Percentiles rank a stretch among this genome's conserved stretches.
These are phyloP conservation scores for Amanita fuliginea DNA, from an alignment of 768 basidiomycete species.

Conservation along the genomic window DNA sequence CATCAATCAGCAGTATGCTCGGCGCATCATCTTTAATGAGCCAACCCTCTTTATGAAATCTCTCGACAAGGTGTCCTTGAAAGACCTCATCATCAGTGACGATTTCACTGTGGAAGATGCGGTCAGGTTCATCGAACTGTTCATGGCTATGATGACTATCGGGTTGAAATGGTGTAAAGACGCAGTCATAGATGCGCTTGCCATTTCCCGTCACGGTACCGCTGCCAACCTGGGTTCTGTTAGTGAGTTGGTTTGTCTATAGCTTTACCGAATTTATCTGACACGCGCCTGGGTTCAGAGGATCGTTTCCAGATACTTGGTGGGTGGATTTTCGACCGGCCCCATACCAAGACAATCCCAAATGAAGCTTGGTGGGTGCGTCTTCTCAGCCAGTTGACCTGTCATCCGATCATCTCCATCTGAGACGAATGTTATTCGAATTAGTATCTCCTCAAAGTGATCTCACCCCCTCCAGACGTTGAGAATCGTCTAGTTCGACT, in stretches of 20 bases:
- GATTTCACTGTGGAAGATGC: constrained; percentile 17
- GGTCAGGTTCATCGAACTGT: constrained; percentile 2
- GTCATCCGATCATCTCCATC: background rate
- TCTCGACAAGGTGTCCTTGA: constrained; percentile 19
- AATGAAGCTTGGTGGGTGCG: constrained; percentile 24
- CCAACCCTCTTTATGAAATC: constrained; percentile 17
- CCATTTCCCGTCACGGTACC: background rate
- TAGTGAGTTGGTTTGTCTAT: background rate
- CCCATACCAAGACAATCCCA: constrained; percentile 12
- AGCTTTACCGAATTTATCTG: too few species aligned
- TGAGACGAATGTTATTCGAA: background rate
- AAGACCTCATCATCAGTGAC: constrained; percentile 20
- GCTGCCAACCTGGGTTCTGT: background rate
- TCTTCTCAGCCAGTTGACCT: constrained; percentile 8
- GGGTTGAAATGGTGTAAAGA: background rate
- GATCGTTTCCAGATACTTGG: constrained; percentile 15
- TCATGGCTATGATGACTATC: background rate
- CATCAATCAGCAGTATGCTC: constrained; percentile 13
- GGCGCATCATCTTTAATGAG: constrained; percentile 19
- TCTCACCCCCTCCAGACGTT: constrained; percentile 10
- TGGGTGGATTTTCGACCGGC: constrained; percentile 20
- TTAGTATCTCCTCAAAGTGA: background rate
- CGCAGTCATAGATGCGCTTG: background rate
- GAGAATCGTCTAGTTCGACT: constrained; percentile 20
- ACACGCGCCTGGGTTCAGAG: constrained; percentile 3